These are phyloP conservation scores for Sporothrix pallida DNA, from an alignment of 2,329 filamentous ascomycete species.

Conservation along the genomic window DNA sequence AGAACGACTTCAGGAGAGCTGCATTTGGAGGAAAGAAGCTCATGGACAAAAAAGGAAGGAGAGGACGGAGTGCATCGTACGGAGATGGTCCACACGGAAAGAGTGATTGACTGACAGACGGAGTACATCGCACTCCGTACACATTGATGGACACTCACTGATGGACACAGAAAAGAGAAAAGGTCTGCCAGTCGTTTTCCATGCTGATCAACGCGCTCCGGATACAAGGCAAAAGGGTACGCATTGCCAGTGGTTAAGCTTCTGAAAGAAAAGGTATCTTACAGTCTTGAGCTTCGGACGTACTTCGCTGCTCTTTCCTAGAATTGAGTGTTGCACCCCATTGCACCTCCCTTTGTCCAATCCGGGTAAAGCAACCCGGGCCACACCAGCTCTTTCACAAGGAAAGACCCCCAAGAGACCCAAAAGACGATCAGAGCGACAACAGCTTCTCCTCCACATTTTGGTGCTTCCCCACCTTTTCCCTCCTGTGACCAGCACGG, in stretches of 20 bases:
- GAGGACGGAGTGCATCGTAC: not conserved
- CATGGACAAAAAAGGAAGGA: not conserved
- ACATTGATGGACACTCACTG: too few relatives aligned
- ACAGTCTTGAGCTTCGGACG: not conserved
- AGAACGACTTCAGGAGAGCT: not conserved
- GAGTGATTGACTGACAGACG: too few relatives aligned
- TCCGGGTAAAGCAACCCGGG: conserved; percentile 26
- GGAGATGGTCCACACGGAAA: conserved; percentile 3
- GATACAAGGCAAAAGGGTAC: not conserved
- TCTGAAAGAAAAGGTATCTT: not conserved
- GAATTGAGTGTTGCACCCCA: not conserved
- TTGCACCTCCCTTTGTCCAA: conserved; percentile 17
- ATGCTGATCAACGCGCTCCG: not conserved
- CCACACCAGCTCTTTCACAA: not conserved
- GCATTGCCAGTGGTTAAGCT: not conserved
- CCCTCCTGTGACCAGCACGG: not conserved
- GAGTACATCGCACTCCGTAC: too few relatives aligned
- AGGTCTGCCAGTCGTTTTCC: conserved; percentile 31
- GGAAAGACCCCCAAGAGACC: not conserved
- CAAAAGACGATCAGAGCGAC: too few relatives aligned
- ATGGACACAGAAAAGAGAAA: conserved; percentile 16
- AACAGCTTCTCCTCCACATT: not conserved
- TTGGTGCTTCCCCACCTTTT: conserved; percentile 10
- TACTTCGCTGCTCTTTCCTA: not conserved
- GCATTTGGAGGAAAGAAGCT: not conserved